These are phyloP conservation scores for Aspergillus unguis DNA, from an alignment of 2,329 filamentous ascomycete genomes.

Conservation along the genomic window DNA sequence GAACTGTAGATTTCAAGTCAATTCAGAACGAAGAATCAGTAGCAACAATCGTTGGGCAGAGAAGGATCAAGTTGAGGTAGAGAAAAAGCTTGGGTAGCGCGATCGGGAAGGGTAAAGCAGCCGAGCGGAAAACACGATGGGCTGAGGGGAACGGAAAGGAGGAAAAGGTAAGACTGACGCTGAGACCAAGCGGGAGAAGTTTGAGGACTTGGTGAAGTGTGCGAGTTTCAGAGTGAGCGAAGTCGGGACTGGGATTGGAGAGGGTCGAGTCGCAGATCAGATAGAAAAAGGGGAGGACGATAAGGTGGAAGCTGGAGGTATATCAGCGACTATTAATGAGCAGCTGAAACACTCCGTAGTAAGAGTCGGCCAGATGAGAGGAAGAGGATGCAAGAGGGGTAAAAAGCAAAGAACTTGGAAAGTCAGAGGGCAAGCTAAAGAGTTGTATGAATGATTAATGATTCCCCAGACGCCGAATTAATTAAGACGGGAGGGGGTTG, in stretches of 20 bases:
- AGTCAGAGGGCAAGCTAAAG: not conserved
- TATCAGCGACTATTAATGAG: slow-evolving; percentile 13
- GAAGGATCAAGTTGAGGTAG: not conserved
- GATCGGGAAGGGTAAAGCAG: not conserved
- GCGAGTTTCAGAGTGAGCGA: slow-evolving; percentile 6
- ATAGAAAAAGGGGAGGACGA: slow-evolving; percentile 3
- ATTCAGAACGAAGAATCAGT: not conserved
- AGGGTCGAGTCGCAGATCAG: slow-evolving; percentile 5
- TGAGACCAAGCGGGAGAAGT: not conserved
- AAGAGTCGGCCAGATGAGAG: not conserved
- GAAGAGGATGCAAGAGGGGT: not conserved
- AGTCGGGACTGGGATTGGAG: not conserved
- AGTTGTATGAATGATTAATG: not conserved
- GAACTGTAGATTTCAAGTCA: not conserved
- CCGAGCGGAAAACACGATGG: not conserved
- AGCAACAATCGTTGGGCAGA: not conserved
- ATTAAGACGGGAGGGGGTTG: not conserved
- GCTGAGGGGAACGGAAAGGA: not conserved
- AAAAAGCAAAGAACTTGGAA: not conserved
- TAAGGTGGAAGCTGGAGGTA: slow-evolving; percentile 1
- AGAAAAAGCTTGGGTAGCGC: not conserved
- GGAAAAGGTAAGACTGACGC: not conserved
- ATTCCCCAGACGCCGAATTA: slow-evolving; percentile 6
- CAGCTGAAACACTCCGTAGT: slow-evolving; percentile 4
- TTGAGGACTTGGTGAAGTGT: not conserved